A percentile compares a stretch with the other conserved stretches of the same genome.
These are phyloP conservation scores for Rhododendron mucronatum DNA, from an alignment of 148 eudicot genomes.

Conservation along the genomic window DNA sequence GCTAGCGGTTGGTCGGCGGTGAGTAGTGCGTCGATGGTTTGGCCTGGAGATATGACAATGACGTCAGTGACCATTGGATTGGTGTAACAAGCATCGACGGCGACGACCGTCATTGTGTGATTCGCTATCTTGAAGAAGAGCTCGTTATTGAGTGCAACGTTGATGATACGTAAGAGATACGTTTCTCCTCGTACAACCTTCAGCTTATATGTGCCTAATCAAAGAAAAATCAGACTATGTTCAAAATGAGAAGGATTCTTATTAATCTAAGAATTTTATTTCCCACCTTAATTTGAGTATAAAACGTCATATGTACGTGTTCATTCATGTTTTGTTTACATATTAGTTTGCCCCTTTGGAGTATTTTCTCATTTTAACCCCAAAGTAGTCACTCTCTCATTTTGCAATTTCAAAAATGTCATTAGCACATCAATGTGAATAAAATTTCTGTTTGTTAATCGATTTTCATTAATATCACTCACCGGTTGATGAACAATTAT, in stretches of 20 bases:
- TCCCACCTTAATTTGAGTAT: too few species aligned
- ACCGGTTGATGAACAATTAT: too few species aligned
- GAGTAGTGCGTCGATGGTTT: constrained; percentile 67
- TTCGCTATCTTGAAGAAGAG: constrained; percentile 61
- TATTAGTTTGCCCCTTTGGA: too few species aligned
- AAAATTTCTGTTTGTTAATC: too few species aligned
- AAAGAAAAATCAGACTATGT: neutral
- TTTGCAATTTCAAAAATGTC: too few species aligned
- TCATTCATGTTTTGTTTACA: too few species aligned
- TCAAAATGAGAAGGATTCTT: neutral
- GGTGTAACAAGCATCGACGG: constrained; percentile 62
- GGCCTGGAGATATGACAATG: constrained; percentile 58
- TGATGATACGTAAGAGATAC: constrained; percentile 68
- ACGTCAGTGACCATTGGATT: constrained; percentile 37
- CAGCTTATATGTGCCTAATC: constrained; percentile 34
- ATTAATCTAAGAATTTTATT: too few species aligned
- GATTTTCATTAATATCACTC: neutral
- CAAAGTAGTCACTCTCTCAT: too few species aligned
- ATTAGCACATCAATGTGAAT: too few species aligned
- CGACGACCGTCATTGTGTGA: constrained; percentile 64
- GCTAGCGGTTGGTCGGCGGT: constrained; percentile 36
- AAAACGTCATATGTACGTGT: too few species aligned
- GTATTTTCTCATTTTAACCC: too few species aligned
- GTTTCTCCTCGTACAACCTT: constrained; percentile 56
- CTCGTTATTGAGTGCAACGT: constrained; percentile 65